These are phyloP conservation scores for Mortierella hygrophila DNA, from an alignment of 192 early-diverging fungal genomes.

Conservation along the genomic window DNA sequence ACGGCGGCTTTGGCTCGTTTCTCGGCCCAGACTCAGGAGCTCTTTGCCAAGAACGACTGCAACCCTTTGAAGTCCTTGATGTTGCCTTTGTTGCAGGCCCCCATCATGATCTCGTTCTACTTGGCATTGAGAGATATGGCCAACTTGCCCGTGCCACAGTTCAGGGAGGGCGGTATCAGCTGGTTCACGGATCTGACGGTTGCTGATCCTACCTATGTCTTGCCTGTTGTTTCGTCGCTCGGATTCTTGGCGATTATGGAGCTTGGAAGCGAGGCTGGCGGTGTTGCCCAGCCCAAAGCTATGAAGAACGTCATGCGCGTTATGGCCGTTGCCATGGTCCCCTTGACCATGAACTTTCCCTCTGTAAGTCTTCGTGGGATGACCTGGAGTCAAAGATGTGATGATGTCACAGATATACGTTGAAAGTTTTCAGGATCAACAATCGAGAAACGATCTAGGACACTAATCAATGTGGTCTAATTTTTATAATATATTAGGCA, in stretches of 20 bases:
- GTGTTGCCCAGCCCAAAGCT: conserved; percentile 38
- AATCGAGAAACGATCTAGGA: neutral
- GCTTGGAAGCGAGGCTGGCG: conserved; percentile 58
- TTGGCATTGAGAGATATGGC: conserved; percentile 87
- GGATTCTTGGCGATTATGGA: conserved; percentile 83
- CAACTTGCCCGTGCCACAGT: conserved; percentile 82
- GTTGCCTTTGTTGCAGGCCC: conserved; percentile 77
- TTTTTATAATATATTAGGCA: conserved; percentile 58
- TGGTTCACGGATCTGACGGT: conserved; percentile 92
- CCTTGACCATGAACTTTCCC: conserved; percentile 54
- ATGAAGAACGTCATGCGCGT: conserved; percentile 57
- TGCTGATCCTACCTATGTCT: conserved; percentile 84
- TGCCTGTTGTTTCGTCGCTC: conserved; percentile 80
- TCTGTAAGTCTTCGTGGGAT: conserved; percentile 25
- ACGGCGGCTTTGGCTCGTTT: conserved; percentile 59
- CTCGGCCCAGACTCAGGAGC: conserved; percentile 62
- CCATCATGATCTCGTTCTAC: conserved; percentile 89
- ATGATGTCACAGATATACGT: neutral
- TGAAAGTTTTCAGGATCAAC: too few species aligned
- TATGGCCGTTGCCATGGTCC: conserved; percentile 56
- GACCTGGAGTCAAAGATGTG: neutral
- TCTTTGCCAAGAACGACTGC: conserved; percentile 76
- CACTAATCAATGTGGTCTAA: neutral
- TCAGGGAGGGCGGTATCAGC: conserved; percentile 77
- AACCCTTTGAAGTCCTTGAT: conserved; percentile 74